Percentiles rank a stretch among this genome's conserved stretches.
These are phyloP conservation scores for Geoglossum glabrum DNA, from an alignment of 495 filamentous ascomycete species.

Conservation along the genomic window DNA sequence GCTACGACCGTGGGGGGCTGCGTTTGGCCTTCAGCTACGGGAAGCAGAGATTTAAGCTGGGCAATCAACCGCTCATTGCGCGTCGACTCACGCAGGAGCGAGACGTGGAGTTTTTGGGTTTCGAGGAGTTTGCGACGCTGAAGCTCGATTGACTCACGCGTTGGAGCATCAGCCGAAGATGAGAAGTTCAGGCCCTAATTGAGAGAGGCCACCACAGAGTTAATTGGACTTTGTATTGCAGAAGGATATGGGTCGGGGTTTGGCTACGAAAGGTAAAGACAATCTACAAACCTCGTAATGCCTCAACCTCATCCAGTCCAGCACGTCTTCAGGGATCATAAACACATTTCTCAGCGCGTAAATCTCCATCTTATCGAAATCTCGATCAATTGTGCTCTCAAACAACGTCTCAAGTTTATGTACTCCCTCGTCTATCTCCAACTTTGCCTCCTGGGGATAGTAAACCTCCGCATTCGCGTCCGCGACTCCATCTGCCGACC, in stretches of 20 bases:
- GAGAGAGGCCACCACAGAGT: neutral
- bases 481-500: constrained; percentile 16
- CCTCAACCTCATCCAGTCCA: constrained; percentile 54
- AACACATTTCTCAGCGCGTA: constrained; percentile 80
- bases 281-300: constrained; percentile 61
- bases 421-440: constrained; percentile 75
- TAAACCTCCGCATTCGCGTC: constrained; percentile 24
- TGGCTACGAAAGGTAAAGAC: too few species aligned
- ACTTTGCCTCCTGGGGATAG: constrained; percentile 24
- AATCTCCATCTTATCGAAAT: constrained; percentile 64
- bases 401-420: constrained; percentile 91
- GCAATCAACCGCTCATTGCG: constrained; percentile 53
- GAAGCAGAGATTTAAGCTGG: constrained; percentile 38
- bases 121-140: constrained; percentile 64
- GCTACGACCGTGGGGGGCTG: neutral
- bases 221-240: neutral
- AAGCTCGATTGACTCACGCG: constrained; percentile 40
- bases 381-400: constrained; percentile 54
- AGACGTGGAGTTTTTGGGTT: constrained; percentile 55
- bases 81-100: constrained; percentile 52
- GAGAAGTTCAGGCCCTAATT: constrained; percentile 9
- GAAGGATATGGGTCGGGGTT: too few species aligned
- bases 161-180: constrained; percentile 25
- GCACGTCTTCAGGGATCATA: constrained; percentile 49
- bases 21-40: constrained; percentile 15